Base-by-base conservation (phyloP, 2,329 filamentous ascomycete genomes). In the Stachybotrys echinatus region DNA sequence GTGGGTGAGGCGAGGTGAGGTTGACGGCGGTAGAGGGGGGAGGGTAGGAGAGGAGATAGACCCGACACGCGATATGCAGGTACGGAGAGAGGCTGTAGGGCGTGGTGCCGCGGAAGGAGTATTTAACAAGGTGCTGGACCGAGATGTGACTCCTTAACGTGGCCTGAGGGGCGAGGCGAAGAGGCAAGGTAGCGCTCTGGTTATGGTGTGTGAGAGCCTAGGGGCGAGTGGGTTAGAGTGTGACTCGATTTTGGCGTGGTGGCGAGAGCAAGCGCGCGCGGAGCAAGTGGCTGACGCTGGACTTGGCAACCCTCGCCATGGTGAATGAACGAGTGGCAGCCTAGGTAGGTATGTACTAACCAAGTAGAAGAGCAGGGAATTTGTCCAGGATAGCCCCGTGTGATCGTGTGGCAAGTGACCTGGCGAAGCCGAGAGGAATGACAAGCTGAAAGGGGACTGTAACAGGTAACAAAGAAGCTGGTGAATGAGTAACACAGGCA, bases 171-270 rank as follows among this genome's bases (percentile, higher is more conserved):
- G 62, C 63, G 58, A 66, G 62, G 62, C 58, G 52, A 52, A 61
- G 59, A 55, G 58, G 58, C 57, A 57, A 55, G 51, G 56, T 58
- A 40, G 54, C 43, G 46, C 51, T 54, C 50, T 53, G 52, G 49
- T 17, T 46, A 42, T 47, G 45, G 48, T 53, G 54, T 50, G 52
- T 56, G 54, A 52, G 56, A 37, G n/a, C 23, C 43, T 37, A 37
- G 44, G 47, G 47, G 52, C 57, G 55, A 31, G 44, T 44, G 42
- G 42, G 42, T 44, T 44, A 44, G 44, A 46, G 58, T 69, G 65
- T 69, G 66, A 69, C 66, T 69, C 66, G 38, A 40, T 61, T 66
- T 57, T 61, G 50, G 59, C 61, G 67, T 62, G 66, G 67, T 65
- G 63, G 65, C 65, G 19, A 27, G 23, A 23, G 23, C 22, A 58